Evolutionary conservation across 352 stramenopile species (phyloP).

Genomic region (Pythium rishiriense): DNA sequence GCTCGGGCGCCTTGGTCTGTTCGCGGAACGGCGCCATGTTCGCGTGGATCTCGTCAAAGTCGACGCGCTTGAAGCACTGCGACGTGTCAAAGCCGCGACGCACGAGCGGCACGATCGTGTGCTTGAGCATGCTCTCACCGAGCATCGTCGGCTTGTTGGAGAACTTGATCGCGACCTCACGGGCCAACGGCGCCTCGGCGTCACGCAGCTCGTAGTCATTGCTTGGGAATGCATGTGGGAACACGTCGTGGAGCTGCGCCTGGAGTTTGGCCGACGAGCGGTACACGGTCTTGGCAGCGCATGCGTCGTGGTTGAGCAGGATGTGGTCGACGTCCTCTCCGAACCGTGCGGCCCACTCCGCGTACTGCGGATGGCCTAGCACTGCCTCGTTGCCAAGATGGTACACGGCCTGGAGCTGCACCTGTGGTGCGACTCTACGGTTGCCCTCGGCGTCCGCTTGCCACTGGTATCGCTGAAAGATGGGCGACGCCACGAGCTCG

Average conservation of each 20-base stretch:
- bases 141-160: conserved; percentile 37
- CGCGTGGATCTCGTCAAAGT: conserved; percentile 48
- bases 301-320: conserved; percentile 46
- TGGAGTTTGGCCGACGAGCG: conserved; percentile 70
- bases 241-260: conserved; percentile 66
- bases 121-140: conserved; percentile 76
- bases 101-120: conserved; percentile 49
- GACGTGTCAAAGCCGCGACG: conserved; percentile 67
- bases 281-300: conserved; percentile 70
- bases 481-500: conserved; percentile 38
- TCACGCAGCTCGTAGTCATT: conserved; percentile 55
- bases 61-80: conserved; percentile 47
- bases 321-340: conserved; percentile 61
- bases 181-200: conserved; percentile 34
- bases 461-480: conserved; percentile 49
- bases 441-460: conserved; percentile 1
- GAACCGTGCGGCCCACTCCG: conserved; percentile 57
- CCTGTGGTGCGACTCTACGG: conserved; percentile 11
- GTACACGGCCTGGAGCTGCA: conserved; percentile 65
- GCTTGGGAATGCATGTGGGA: conserved; percentile 56
- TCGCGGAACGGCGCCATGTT: conserved; percentile 31
- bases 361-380: conserved; percentile 58
- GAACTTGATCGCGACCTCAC: conserved; percentile 27
- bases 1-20: conserved; percentile 1
- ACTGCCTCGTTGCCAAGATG: conserved; percentile 53